phyloP scores from a whole-genome alignment of 306 rosid species.

The Trifolium repens region DNA sequence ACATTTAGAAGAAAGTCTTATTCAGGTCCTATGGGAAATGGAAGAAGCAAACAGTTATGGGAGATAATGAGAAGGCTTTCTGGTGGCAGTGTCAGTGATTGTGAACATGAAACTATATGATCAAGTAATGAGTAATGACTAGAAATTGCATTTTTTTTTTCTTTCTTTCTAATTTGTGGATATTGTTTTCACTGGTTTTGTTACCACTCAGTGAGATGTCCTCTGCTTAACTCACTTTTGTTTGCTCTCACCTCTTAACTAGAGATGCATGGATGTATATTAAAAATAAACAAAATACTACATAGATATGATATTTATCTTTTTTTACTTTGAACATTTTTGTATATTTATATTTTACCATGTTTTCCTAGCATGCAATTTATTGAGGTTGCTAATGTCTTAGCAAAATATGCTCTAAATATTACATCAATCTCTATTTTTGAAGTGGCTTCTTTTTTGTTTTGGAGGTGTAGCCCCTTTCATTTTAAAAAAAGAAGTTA shows the following conservation, averaged over 20 bases:
- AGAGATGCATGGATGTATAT: slow-evolving; percentile 7
- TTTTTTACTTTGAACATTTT: background rate
- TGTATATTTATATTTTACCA: background rate
- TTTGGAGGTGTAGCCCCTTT: no score
- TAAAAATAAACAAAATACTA: background rate
- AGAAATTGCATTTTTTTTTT: background rate
- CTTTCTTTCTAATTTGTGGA: background rate
- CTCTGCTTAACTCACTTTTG: background rate
- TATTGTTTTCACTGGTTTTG: background rate
- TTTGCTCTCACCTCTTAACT: background rate
- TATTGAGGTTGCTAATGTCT: no score
- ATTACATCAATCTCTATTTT: no score
- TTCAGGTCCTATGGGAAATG: slow-evolving; percentile 65
- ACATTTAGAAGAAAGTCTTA: slow-evolving; percentile 69
- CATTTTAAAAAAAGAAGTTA: no score
- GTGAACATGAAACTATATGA: slow-evolving; percentile 61
- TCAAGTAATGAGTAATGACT: slow-evolving; percentile 56
- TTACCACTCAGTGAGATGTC: background rate
- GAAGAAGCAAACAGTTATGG: slow-evolving; percentile 67
- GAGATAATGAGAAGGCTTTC: slow-evolving; percentile 65
- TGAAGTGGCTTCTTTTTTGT: no score
- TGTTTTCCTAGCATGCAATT: background rate
- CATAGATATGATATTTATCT: background rate
- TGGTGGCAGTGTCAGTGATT: slow-evolving; percentile 63
- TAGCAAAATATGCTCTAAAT: no score